Base-by-base conservation (phyloP, 2,329 filamentous ascomycete species). In the Thielaviopsis ethacetica region DNA sequence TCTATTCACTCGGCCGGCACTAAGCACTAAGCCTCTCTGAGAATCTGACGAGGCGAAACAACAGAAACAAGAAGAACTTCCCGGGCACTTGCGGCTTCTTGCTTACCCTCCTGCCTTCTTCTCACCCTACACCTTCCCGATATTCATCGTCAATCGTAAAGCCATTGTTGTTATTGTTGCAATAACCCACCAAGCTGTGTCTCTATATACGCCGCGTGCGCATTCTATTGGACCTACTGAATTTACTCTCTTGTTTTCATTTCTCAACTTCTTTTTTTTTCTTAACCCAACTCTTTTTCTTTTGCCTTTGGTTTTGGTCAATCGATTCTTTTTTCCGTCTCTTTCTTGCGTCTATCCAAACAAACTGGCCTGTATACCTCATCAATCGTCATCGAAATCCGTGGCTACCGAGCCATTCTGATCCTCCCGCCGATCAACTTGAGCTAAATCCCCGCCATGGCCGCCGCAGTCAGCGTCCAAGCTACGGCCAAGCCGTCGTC, bases 381-480 rank as follows among this genome's bases (percentile, higher is more conserved):
- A n/a, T 44, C 38, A 44, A 19, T 30, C 5, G 24, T 12, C 19
- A 10, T 10, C 44, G 17, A 12, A 27, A 50, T 13, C 41, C n/a
- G 44, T 9, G 41, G 19, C 30, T 49, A 19, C 44, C 17, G n/a
- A 7, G 44, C 44, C 9, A 21, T n/a, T 49, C 9, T 49, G 9
- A 49, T 49, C 44, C 44, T 49, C 44, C n/a, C 44, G 44, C n/a
- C 44, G 5, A 49, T 49, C 7, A 10, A 27, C 17, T 49, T 17
- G 54, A 22, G 17, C 21, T 10, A 49, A 13, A 57, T 62, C 58
- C 21, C 53, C 12, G 58, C 61, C 47, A 21, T 54, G 19, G 59
- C 59, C 13, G 30, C 50, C 17, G 30, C 61, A 15, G 44, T 38
- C 6, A 56, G 19, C 38, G 55, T 38, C 51, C 57, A 5, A 26